Evolutionary conservation across 495 filamentous ascomycete species (phyloP).

Genomic region (Neurospora intermedia): DNA sequence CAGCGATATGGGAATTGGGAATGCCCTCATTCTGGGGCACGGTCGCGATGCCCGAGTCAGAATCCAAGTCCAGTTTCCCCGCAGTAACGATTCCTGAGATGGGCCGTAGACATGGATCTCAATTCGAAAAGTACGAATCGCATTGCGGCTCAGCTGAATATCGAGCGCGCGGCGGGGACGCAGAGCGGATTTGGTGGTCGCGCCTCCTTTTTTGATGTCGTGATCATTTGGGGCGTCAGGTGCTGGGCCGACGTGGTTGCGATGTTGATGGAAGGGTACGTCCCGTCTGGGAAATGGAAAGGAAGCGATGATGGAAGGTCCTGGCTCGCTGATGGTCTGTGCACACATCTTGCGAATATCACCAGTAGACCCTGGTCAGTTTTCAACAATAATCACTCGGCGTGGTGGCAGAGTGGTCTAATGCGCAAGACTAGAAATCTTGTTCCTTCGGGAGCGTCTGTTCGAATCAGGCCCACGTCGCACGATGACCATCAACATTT

Average conservation of each 20-base stretch:
- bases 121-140: neutral
- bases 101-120: neutral
- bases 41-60: neutral
- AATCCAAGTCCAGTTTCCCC: neutral
- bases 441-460: too few relatives aligned
- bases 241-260: neutral
- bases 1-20: neutral
- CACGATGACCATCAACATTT: neutral
- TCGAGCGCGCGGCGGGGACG: neutral
- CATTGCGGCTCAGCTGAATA: neutral
- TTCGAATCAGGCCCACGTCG: neutral
- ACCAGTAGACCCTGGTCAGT: fast-evolving
- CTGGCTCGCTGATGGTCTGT: neutral
- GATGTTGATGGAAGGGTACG: neutral
- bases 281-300: neutral
- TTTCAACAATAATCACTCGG: neutral
- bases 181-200: neutral
- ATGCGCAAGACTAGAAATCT: neutral
- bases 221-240: neutral
- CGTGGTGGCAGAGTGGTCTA: neutral
- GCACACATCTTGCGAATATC: neutral
- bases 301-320: neutral
- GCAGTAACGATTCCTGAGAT: neutral
- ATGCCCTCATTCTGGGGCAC: neutral
- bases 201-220: neutral